Evolutionary conservation across 331 rosid genomes (phyloP), one percentile per base, ranked within the genome.

Genomic region (Malus hybrid): DNA sequence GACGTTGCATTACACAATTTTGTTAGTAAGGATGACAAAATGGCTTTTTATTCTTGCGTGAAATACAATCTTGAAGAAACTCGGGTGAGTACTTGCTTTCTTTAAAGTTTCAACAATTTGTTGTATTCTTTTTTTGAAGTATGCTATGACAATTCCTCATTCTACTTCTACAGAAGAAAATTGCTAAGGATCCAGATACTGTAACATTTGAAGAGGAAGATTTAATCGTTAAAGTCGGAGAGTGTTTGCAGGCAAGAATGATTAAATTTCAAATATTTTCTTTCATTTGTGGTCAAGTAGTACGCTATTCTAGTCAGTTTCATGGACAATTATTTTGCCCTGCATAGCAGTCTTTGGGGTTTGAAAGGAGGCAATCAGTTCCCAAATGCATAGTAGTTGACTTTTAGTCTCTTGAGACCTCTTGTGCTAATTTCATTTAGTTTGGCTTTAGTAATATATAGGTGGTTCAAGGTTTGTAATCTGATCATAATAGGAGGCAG

Each of bases 141-240:
- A 14, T 33, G 64, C 60, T 56, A 69, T 78, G 66, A 64, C 77
- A 71, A 73, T 83, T 42, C 56, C 18, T 64, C 82, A 66, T 74
- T 79, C n/a, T 82, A 61, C 72, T 83, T 71, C 50, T 60, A 29
- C 88, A 95, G 99, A 89, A 72, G 79, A 92, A 87, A 90, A 85
- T 92, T 85, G 72, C 88, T 29, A 87, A 79, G 86, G 97, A 92
- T 86, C 73, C 93, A 28, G 89, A 89, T 76, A 42, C 74, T 32
- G 65, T 71, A 77, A 88, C 86, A 81, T 85, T 95, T 88, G 91
- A 92, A 27, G 93, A 83, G 77, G 97, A 95, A 70, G 93, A 90
- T 82, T 84, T 95, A 82, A 84, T 95, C 74, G 91, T 95, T 74
- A 95, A 92, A 90, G 96, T 92, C 75, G 99, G 97, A 76, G 99